A percentile compares a stretch with the other conserved stretches of the same genome.
phyloP scores from a whole-genome alignment of 768 basidiomycete species.

The Jaapia argillacea region DNA sequence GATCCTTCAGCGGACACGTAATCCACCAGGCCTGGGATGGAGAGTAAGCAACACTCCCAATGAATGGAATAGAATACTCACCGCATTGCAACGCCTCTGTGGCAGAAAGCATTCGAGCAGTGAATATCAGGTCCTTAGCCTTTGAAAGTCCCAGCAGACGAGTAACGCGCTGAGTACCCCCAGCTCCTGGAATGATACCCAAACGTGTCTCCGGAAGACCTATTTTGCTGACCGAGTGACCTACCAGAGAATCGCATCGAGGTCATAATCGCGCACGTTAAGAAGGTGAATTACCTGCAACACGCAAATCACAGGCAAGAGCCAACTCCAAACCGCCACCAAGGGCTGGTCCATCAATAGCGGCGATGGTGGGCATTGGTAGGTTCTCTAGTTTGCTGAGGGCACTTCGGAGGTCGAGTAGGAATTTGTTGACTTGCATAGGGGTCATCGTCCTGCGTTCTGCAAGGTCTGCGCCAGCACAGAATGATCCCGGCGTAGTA shows the following conservation, averaged over 20 bases:
- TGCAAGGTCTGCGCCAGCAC: constrained; percentile 83
- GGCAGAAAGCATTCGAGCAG: constrained; percentile 59
- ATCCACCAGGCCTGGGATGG: constrained; percentile 64
- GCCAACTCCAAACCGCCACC: constrained; percentile 89
- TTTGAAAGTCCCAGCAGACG: constrained; percentile 69
- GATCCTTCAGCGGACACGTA: constrained; percentile 56
- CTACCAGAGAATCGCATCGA: constrained; percentile 21
- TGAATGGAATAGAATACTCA: constrained; percentile 17
- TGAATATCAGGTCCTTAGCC: constrained; percentile 84
- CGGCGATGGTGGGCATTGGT: constrained; percentile 84
- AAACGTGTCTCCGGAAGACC: constrained; percentile 73
- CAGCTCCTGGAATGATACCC: constrained; percentile 87
- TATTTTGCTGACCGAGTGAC: constrained; percentile 66
- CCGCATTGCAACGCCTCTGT: constrained; percentile 64
- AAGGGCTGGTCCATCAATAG: constrained; percentile 87
- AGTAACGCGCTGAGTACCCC: constrained; percentile 78
- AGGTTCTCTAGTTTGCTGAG: constrained; percentile 70
- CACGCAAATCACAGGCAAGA: constrained; percentile 83
- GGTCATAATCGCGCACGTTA: background rate
- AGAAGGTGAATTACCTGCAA: constrained; percentile 63
- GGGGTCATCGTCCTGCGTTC: constrained; percentile 81
- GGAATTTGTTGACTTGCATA: constrained; percentile 65
- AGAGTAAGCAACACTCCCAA: background rate
- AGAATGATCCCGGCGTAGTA: constrained; percentile 69
- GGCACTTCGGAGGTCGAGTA: constrained; percentile 59